Evolutionary conservation across 352 stramenopile species (phyloP).

Genomic region (Phytophthora agathidicida): DNA sequence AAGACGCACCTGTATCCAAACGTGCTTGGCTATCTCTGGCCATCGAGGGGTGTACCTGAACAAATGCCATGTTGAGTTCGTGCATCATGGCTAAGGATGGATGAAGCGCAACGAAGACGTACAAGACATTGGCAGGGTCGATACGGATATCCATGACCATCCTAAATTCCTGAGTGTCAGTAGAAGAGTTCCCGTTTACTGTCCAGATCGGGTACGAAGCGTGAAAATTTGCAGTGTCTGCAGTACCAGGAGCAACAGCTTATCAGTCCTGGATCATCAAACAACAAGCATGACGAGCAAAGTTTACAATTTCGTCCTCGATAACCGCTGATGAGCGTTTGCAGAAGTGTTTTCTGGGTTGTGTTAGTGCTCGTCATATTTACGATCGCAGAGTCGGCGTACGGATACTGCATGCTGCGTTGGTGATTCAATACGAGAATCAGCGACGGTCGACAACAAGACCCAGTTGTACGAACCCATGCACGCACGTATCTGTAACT

Average conservation of each 20-base stretch:
- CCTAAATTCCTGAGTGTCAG: constrained; percentile 32
- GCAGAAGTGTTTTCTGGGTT: constrained; percentile 44
- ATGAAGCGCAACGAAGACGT: background rate
- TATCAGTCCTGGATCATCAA: background rate
- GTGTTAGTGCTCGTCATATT: constrained; percentile 47
- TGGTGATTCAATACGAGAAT: background rate
- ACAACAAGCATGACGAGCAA: background rate
- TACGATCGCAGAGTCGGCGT: constrained; percentile 38
- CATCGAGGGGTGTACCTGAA: constrained; percentile 61
- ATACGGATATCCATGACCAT: constrained; percentile 53
- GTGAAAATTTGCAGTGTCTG: constrained; percentile 49
- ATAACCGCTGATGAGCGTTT: constrained; percentile 42
- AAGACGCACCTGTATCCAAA: constrained; percentile 68
- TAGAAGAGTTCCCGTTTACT: constrained; percentile 21
- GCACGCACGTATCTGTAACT: constrained; percentile 47
- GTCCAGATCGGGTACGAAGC: constrained; percentile 51
- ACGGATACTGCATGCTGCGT: constrained; percentile 46
- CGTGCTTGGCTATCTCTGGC: constrained; percentile 64
- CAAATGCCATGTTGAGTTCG: background rate
- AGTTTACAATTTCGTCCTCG: constrained; percentile 52
- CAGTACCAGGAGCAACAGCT: background rate
- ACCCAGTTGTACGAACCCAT: background rate
- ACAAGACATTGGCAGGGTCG: constrained; percentile 40
- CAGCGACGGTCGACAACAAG: background rate
- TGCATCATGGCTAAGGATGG: background rate